Percentiles rank a stretch among this genome's conserved stretches.
Evolutionary conservation across 805 yeast genomes (phyloP).

Genomic region (Kodamaea neixiangensis): DNA sequence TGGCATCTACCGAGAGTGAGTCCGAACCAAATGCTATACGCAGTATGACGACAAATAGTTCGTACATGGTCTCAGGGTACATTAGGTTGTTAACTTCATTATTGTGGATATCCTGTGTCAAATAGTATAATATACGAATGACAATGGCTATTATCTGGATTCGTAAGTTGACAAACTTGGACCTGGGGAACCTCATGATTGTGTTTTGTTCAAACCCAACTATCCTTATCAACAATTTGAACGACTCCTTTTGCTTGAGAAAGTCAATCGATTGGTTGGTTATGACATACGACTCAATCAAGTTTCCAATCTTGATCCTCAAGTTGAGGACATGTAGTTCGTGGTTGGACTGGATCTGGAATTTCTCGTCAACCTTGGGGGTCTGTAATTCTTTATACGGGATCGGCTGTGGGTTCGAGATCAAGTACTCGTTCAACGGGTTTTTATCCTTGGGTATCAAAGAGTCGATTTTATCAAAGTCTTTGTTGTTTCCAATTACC

Average conservation of each 20-base stretch:
- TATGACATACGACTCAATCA: slow-evolving; percentile 49
- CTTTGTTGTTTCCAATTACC: slow-evolving; percentile 51
- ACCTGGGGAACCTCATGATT: slow-evolving; percentile 47
- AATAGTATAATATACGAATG: slow-evolving; percentile 40
- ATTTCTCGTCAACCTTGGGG: slow-evolving; percentile 9
- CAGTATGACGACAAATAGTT: slow-evolving; percentile 52
- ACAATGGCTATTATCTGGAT: slow-evolving; percentile 42
- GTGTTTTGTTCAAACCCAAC: slow-evolving; percentile 52
- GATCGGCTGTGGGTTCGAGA: slow-evolving; percentile 32
- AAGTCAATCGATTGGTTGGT: slow-evolving; percentile 25
- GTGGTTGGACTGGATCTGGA: slow-evolving; percentile 34
- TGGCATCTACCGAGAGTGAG: slow-evolving; percentile 40
- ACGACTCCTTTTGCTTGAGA: slow-evolving; percentile 38
- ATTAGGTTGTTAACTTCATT: slow-evolving; percentile 34
- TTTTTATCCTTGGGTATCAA: slow-evolving; percentile 38
- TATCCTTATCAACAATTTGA: slow-evolving; percentile 42
- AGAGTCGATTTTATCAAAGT: slow-evolving; percentile 42
- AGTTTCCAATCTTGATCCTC: slow-evolving; percentile 45
- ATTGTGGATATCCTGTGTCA: slow-evolving; percentile 32
- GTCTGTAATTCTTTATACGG: slow-evolving; percentile 12
- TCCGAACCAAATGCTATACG: slow-evolving; percentile 53
- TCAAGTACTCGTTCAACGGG: slow-evolving; percentile 21
- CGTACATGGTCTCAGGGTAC: slow-evolving; percentile 44
- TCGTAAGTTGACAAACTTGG: slow-evolving; percentile 37
- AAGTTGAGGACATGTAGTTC: slow-evolving; percentile 46